Conservation (phyloP, 2,329 filamentous ascomycete species). For the Kalmusia sp. region DNA sequence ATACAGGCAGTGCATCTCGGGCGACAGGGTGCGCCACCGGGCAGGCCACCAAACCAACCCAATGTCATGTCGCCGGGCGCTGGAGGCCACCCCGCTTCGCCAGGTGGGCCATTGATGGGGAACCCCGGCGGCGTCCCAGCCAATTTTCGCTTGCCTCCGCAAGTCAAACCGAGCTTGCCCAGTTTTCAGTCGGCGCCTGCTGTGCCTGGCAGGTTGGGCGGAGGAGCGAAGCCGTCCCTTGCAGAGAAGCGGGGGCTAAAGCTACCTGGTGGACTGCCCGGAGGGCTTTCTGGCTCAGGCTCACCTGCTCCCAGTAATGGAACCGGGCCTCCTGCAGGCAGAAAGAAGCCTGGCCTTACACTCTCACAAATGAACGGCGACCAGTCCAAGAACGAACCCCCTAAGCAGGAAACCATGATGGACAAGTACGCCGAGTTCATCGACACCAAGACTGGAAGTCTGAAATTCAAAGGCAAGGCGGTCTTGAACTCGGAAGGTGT, state of each 20-base stretch:
- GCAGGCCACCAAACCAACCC: conserved; percentile 31
- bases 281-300: conserved; percentile 56
- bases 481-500: conserved; percentile 88
- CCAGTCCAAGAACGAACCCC: conserved; percentile 26
- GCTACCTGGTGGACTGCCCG: conserved; percentile 62
- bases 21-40: conserved; percentile 63
- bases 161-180: conserved; percentile 46
- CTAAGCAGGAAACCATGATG: conserved; percentile 56
- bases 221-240: conserved; percentile 63
- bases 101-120: conserved; percentile 32
- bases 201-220: conserved; percentile 54
- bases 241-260: conserved; percentile 72
- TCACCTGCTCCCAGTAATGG: conserved; percentile 49
- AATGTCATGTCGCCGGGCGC: conserved; percentile 34
- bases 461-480: conserved; percentile 93
- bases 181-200: conserved; percentile 58
- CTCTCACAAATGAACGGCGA: conserved; percentile 54
- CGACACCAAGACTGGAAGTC: conserved; percentile 86
- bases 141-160: conserved; percentile 53
- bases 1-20: conserved; percentile 75
- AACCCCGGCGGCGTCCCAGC: conserved; percentile 50
- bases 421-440: conserved; percentile 82
- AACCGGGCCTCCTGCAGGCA: conserved; percentile 39
- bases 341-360: conserved; percentile 52
- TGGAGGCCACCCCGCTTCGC: conserved; percentile 30